These are phyloP conservation scores for Calonectria multiphialidica DNA, from an alignment of 2,329 filamentous ascomycete species.

Conservation along the genomic window DNA sequence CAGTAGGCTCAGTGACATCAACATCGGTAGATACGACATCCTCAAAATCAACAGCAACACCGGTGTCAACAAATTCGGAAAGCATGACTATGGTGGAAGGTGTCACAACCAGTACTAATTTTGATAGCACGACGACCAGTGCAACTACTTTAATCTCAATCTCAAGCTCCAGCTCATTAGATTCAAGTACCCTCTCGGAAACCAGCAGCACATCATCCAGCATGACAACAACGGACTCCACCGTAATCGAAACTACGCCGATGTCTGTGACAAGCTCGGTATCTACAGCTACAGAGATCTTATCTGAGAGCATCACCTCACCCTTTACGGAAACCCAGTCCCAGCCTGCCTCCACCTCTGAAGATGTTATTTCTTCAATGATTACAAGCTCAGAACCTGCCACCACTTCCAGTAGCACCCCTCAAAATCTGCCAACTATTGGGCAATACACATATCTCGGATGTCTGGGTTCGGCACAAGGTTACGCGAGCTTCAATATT, in stretches of 20 bases:
- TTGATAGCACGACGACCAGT: neutral
- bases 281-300: neutral
- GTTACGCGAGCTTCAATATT: conserved; percentile 30
- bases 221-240: neutral
- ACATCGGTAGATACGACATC: neutral
- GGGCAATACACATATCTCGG: conserved; percentile 22
- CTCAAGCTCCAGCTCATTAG: neutral
- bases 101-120: neutral
- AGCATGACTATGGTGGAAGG: neutral
- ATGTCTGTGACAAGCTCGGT: neutral
- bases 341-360: neutral
- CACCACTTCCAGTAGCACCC: neutral
- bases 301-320: neutral
- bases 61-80: neutral
- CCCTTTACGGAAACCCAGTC: neutral
- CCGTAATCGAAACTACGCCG: neutral
- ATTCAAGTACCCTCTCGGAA: neutral
- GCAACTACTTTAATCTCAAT: neutral
- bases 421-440: conserved; percentile 22
- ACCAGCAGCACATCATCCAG: neutral
- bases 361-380: neutral
- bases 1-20: neutral
- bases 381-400: neutral
- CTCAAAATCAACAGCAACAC: neutral
- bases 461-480: conserved; percentile 24